Percentiles rank a stretch among this genome's conserved stretches.
Conservation (phyloP, 768 basidiomycete species). For the Suillus occidentalis region DNA sequence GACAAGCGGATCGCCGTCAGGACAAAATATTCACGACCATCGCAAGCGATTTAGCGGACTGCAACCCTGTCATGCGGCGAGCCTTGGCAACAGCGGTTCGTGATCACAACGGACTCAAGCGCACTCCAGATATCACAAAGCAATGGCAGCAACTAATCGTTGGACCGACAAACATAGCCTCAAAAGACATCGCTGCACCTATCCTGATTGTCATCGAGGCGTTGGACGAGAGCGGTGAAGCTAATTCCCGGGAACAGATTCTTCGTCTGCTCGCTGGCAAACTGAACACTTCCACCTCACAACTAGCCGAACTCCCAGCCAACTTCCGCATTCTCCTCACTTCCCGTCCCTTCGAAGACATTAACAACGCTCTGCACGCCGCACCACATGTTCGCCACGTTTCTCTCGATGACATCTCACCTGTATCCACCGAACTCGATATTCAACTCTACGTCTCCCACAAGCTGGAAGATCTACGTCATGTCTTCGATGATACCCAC, state of each 20-base stretch:
- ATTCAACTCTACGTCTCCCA: conserved; percentile 4
- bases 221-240: conserved; percentile 18
- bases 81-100: background rate
- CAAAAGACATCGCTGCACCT: conserved; percentile 14
- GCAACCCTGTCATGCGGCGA: conserved; percentile 1
- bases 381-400: background rate
- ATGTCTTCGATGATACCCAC: background rate
- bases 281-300: background rate
- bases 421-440: background rate
- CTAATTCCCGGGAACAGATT: conserved; percentile 9
- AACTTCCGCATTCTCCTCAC: conserved; percentile 20
- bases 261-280: conserved; percentile 11
- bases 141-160: conserved; percentile 23
- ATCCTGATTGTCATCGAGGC: conserved; percentile 26
- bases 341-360: conserved; percentile 9
- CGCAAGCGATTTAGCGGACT: background rate
- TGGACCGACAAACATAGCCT: conserved; percentile 6
- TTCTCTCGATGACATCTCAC: conserved; percentile 1
- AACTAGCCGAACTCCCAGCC: conserved; percentile 1
- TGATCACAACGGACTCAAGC: background rate
- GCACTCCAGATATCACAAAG: background rate
- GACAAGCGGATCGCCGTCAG: too few relatives aligned
- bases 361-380: conserved; percentile 9
- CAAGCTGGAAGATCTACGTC: background rate
- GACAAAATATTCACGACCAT: too few relatives aligned